A percentile compares a stretch with the other conserved stretches of the same genome.
phyloP scores from a whole-genome alignment of 208 protist genomes.

The Naegleria gruberi region DNA sequence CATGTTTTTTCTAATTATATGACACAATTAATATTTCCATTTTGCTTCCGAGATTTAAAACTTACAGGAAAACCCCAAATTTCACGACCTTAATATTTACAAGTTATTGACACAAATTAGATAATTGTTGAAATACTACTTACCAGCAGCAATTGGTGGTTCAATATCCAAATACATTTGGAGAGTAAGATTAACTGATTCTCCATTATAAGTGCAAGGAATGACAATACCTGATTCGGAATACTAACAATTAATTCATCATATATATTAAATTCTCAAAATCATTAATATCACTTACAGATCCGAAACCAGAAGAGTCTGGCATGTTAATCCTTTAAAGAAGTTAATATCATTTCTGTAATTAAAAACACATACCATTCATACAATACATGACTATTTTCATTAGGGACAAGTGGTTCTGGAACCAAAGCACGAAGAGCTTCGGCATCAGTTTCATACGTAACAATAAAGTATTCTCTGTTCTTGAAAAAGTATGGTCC shows the following conservation, averaged over 20 bases:
- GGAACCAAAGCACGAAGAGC: not conserved
- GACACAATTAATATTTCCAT: too few species aligned
- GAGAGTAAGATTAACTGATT: not conserved
- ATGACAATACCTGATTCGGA: not conserved
- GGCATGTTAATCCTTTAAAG: constrained; percentile 6
- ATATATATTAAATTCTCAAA: too few species aligned
- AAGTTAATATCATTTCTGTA: too few species aligned
- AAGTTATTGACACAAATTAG: too few species aligned
- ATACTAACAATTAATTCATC: too few species aligned
- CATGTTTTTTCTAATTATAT: constrained; percentile 12
- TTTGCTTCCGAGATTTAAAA: too few species aligned
- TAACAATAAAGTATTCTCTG: not conserved
- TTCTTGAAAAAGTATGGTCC: not conserved
- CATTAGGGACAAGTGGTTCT: not conserved
- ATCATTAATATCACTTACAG: not conserved
- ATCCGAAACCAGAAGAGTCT: not conserved
- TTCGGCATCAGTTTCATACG: not conserved
- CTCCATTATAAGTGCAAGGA: not conserved
- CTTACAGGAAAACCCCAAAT: constrained; percentile 13
- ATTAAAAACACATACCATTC: not conserved
- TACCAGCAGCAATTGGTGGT: not conserved
- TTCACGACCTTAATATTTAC: too few species aligned
- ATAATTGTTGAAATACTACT: too few species aligned
- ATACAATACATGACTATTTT: not conserved
- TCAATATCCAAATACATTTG: not conserved